Conservation (phyloP, 2,329 filamentous ascomycete species). For the Aspergillus sp. region DNA sequence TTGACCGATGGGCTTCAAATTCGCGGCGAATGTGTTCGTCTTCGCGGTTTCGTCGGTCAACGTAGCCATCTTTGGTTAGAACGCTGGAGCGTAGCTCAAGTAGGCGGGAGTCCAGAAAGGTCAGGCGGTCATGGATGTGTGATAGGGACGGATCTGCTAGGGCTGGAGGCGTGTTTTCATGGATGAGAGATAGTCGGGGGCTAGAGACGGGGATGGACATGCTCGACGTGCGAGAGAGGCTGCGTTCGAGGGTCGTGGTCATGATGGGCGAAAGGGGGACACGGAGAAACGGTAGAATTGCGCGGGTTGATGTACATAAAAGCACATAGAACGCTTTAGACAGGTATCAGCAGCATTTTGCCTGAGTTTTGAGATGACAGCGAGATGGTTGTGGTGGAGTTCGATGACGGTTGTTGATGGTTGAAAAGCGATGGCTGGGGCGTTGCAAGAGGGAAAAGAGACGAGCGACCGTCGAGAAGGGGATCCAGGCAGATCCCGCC, state of each 20-base stretch:
- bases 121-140: constrained; percentile 42
- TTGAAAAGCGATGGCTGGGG: not conserved
- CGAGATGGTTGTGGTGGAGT: constrained; percentile 11
- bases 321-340: not conserved
- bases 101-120: constrained; percentile 41
- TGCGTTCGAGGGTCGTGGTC: constrained; percentile 40
- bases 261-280: constrained; percentile 23
- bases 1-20: constrained; percentile 39
- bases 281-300: not conserved
- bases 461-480: not conserved
- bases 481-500: not conserved
- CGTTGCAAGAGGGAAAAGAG: not conserved
- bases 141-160: constrained; percentile 39
- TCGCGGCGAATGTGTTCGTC: constrained; percentile 43
- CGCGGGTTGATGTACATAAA: not conserved
- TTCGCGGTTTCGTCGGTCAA: constrained; percentile 43
- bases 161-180: constrained; percentile 38
- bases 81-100: constrained; percentile 40
- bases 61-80: constrained; percentile 43
- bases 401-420: constrained; percentile 2
- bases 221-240: constrained; percentile 41
- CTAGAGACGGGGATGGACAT: constrained; percentile 41
- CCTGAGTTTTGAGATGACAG: constrained; percentile 4
- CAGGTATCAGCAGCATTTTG: constrained; percentile 19
- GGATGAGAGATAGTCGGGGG: constrained; percentile 37